Base-by-base conservation (phyloP, 1,139 yeast genomes). In the Scheffersomyces lignicola region DNA sequence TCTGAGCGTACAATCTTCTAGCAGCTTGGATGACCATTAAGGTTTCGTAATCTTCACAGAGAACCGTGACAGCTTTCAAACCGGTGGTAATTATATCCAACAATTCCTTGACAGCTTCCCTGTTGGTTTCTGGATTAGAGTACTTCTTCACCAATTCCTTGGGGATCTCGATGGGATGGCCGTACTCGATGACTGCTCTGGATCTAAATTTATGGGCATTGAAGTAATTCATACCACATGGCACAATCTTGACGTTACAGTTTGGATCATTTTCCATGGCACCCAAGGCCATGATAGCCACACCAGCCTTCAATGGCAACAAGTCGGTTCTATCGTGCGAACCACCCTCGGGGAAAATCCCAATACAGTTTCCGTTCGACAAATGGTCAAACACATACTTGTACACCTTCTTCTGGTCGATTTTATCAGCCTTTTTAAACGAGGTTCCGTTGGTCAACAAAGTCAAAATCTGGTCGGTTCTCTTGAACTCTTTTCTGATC, bases 291-390 rank as follows among this genome's bases (percentile, higher is more conserved):
- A 92, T 92, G 35, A 92, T 83, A 2, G 97, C 97, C 12, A 92
- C 97, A 38, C 98, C 98, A 0, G 97, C 97, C 54, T 92, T 92
- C 51, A 92, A 67, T 0, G 97, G 97, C 36, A 92, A 66, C 44
- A 92, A 62, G 45, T 88, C 95, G 0, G 97, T 82, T 42, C 97
- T 73, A 57, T 92, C 98, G 51, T 92, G 98, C 12, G 96, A 86
- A 0, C 97, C 97, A 34, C 97, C 97, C 62, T 90, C 97, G 3
- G 97, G 97, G 62, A 90, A 92, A 34, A 92, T 87, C n/a, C 97
- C 98, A 24, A 92, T 67, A 47, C 95, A 86, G 41, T 86, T 80
- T 33, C 92, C 89, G 39, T 77, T 73, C 13, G 86, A 76, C 44
- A 92, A 70, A 57, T 88, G 96, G 35, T 80, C 74, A 56, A 90